Evolutionary conservation across 2,329 filamentous ascomycete species (phyloP).

Genomic region (Arthrobotrys iridis): DNA sequence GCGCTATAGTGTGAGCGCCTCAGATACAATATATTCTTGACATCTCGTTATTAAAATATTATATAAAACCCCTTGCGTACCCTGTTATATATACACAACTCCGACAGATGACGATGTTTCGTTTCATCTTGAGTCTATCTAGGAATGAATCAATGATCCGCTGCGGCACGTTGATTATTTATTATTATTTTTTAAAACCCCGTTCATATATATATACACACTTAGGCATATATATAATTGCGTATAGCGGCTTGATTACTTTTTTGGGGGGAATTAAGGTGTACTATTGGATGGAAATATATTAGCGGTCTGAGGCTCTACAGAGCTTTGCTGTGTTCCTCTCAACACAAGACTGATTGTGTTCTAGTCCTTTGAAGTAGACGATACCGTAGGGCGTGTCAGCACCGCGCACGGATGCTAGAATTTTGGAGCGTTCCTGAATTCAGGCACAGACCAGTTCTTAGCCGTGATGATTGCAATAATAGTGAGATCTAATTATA

Average conservation of each 20-base stretch:
- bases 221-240: neutral
- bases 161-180: constrained; percentile 14
- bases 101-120: constrained; percentile 38
- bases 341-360: too few relatives aligned
- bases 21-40: constrained; percentile 17
- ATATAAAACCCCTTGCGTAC: too few relatives aligned
- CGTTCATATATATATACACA: neutral
- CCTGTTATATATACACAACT: constrained; percentile 37
- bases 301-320: constrained; percentile 50
- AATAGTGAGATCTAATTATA: neutral
- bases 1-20: too few relatives aligned
- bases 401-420: constrained; percentile 43
- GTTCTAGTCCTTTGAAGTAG: constrained; percentile 9
- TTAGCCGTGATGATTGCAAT: constrained; percentile 12
- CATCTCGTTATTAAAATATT: constrained; percentile 16
- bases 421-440: constrained; percentile 30
- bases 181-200: neutral
- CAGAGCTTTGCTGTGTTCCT: constrained; percentile 1
- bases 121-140: constrained; percentile 40
- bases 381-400: constrained; percentile 24
- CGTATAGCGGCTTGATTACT: neutral
- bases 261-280: neutral
- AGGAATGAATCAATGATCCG: constrained; percentile 9
- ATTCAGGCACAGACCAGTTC: constrained; percentile 46
- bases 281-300: too few relatives aligned